phyloP scores from a whole-genome alignment of 2,329 filamentous ascomycete genomes.

The Elsinoe batatas region DNA sequence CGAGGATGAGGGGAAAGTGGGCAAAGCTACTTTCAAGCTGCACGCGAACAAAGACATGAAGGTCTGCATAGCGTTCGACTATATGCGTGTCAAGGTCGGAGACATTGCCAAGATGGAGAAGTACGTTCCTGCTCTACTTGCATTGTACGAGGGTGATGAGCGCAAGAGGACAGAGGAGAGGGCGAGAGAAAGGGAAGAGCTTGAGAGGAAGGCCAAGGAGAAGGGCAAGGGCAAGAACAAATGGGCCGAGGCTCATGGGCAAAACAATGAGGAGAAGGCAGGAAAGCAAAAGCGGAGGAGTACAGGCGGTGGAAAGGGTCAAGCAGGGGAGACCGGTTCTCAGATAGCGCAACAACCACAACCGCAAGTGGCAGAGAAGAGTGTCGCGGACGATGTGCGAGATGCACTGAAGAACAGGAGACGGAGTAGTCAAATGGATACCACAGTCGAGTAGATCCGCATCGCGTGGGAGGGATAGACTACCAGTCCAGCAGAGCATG shows the following conservation, averaged over 20 bases:
- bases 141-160: constrained; percentile 43
- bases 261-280: neutral
- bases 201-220: constrained; percentile 21
- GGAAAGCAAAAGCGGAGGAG: neutral
- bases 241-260: neutral
- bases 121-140: constrained; percentile 50
- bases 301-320: neutral
- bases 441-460: neutral
- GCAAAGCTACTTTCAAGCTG: constrained; percentile 23
- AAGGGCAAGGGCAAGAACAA: constrained; percentile 20
- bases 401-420: neutral
- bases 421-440: neutral
- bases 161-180: constrained; percentile 23
- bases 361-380: neutral
- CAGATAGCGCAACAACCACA: no score
- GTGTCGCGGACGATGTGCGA: neutral
- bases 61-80: constrained; percentile 66
- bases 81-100: constrained; percentile 62
- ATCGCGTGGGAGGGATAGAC: neutral
- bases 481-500: neutral
- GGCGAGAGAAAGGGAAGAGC: constrained; percentile 17
- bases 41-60: constrained; percentile 45
- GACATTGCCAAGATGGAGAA: constrained; percentile 59
- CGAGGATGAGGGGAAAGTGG: constrained; percentile 9
- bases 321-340: neutral